Evolutionary conservation across 2,329 filamentous ascomycete genomes (phyloP), one percentile per base, ranked within the genome.

Genomic region (Ophiostoma ulmi): DNA sequence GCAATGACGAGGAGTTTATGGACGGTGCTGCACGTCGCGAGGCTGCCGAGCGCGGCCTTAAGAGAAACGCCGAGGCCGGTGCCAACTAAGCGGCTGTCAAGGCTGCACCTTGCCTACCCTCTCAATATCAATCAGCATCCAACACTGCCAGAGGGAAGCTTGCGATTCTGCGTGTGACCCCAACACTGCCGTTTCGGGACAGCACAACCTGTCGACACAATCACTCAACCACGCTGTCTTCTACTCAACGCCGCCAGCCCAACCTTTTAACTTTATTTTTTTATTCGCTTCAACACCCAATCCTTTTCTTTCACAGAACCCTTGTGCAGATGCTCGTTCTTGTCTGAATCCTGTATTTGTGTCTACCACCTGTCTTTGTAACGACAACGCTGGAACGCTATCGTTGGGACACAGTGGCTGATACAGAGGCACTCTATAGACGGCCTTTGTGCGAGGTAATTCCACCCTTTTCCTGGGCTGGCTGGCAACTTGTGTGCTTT

Each of bases 1-100:
- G 70, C 36, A 80, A 84, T 63, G 79, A 79, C 1, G 77, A 77
- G 1, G 82, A 81, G 72, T 81, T 81, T 35, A 83, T 87, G 73
- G 88, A 90, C 75, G 87, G 87, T 7, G 88, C 88, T 13, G 87
- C 88, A 1, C 81, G 84, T 41, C 83, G 88, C 14, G 88, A 90
- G 77, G 76, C 77, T 17, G 79, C 84, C 70, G 84, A 89, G 78
- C 84, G 87, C 35, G 87, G 87, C n/a, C 86, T 89, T 71, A 79
- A 82, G 55, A 20, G 31, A 20, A 65, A 65, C 36, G 36, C 31
- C 20, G 63, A 80, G 82, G 68, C 75, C 82, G 31, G 69, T 75
- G 74, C 74, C 70, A 72, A 76, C 35, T 67, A 69, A 39, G 63
- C 36, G 11, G 55, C 55, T 31, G 26, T 58, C 36, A 76, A 74